Percentiles rank a stretch among this genome's conserved stretches.
These are phyloP conservation scores for Sporothrix euskadiensis DNA, from an alignment of 2,329 filamentous ascomycete species.

Conservation along the genomic window DNA sequence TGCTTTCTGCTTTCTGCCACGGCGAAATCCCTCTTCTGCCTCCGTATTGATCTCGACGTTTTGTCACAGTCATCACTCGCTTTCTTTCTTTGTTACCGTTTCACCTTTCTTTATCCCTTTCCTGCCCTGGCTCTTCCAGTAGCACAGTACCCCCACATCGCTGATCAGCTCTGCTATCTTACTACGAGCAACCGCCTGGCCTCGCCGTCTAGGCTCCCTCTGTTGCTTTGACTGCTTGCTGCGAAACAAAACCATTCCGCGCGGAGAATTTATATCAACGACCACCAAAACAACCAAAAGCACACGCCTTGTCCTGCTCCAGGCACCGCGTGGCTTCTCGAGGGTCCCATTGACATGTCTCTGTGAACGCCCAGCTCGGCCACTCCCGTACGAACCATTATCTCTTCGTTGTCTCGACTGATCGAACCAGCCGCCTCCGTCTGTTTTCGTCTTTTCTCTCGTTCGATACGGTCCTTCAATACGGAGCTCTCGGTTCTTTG, in stretches of 20 bases:
- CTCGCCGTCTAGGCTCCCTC: background rate
- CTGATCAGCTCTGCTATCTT: background rate
- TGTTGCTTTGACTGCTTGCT: background rate
- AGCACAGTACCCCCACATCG: constrained; percentile 10
- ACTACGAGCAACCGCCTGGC: background rate
- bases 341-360: background rate
- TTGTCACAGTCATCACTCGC: background rate
- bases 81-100: background rate
- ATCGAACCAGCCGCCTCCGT: background rate
- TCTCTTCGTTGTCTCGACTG: constrained; percentile 4
- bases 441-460: background rate
- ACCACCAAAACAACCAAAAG: background rate
- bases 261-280: background rate
- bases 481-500: background rate
- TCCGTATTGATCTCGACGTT: background rate
- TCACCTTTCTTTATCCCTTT: background rate
- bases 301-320: background rate
- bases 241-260: background rate
- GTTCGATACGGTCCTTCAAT: background rate
- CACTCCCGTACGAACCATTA: constrained; percentile 18
- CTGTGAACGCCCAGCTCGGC: constrained; percentile 12
- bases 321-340: background rate
- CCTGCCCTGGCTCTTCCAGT: background rate
- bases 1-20: background rate
- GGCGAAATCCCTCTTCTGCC: constrained; percentile 11